Conservation (phyloP, 306 rosid genomes). For the Inga leiocalycina region DNA sequence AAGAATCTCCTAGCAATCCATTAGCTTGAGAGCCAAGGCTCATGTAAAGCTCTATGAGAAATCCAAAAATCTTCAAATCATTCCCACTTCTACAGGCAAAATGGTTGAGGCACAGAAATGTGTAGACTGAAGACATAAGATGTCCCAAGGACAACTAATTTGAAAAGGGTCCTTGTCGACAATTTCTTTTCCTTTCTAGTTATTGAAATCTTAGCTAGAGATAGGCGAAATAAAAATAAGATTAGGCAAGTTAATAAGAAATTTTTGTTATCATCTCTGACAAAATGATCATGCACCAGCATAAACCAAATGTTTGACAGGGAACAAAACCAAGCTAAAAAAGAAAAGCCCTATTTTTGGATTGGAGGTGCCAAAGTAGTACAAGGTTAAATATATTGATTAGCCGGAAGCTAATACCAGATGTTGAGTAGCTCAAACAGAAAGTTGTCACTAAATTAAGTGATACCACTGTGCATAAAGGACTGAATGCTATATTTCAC, state of each 20-base stretch:
- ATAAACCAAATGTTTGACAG: constrained; percentile 9
- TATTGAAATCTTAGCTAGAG: neutral
- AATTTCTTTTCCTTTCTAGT: neutral
- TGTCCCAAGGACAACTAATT: neutral
- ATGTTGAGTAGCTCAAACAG: constrained; percentile 1
- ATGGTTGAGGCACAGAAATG: neutral
- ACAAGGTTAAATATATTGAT: neutral
- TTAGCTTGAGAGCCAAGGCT: neutral
- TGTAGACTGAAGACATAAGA: neutral
- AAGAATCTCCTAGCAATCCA: constrained; percentile 13
- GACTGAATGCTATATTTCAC: neutral
- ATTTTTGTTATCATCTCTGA: neutral
- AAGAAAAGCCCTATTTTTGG: neutral
- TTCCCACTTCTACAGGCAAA: neutral
- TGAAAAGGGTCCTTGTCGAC: neutral
- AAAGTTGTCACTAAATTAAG: neutral
- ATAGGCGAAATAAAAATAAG: neutral
- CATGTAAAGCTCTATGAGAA: neutral
- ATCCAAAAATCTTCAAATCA: neutral
- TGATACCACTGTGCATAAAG: neutral
- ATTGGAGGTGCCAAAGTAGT: neutral
- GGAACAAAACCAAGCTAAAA: neutral
- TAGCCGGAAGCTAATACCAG: neutral
- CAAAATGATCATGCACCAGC: neutral
- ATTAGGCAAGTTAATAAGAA: neutral